Base-by-base conservation (phyloP, 164 flowering plant genomes). In the Annona squamosa region DNA sequence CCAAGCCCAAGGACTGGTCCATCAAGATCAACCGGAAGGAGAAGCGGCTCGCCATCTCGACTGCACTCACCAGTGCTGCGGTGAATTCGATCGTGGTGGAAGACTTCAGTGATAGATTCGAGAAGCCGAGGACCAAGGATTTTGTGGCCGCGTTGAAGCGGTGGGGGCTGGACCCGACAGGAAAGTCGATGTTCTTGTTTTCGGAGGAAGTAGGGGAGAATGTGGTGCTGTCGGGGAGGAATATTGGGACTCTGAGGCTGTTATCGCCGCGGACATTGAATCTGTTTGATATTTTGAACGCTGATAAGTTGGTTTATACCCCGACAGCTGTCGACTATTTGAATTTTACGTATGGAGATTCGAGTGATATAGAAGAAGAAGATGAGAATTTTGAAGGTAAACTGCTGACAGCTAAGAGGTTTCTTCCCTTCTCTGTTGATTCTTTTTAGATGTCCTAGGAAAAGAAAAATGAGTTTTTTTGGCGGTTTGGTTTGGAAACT, bases 1-100 rank as follows among this genome's bases (percentile, higher is more conserved):
- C 99, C 2, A 93, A 90, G 74, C 99, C 99, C 0, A 84, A 77
- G 73, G 99, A 95, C 72, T 95, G 99, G 99, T 77, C 84, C 67
- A 85, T 91, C 42, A 95, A 93, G 81, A 95, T 95, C 42, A 95
- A 95, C 77, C 79, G 81, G 74, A 95, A 95, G 86, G 98, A 95
- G 85, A 95, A 93, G 85, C 70, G 87, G 68, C 78, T 95, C 48
- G 98, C 98, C 3, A 82, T 93, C 1, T 90, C 97, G 5, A 93
- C 99, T 10, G 99, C 99, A 7, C 42, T 95, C 3, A 70, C 89
- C 9, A 93, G 95, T 62, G 99, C 97, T 0, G 80, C 81, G 0
- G 86, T 37, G 78, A 88, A 77, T 70, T 67, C 86, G 43, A 71
- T 90, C 3, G 94, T 93, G 1, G 97, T 93, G 65, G 98, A 95